These are phyloP conservation scores for Lipomyces chichibuensis DNA, from an alignment of 805 yeast species.

Conservation along the genomic window DNA sequence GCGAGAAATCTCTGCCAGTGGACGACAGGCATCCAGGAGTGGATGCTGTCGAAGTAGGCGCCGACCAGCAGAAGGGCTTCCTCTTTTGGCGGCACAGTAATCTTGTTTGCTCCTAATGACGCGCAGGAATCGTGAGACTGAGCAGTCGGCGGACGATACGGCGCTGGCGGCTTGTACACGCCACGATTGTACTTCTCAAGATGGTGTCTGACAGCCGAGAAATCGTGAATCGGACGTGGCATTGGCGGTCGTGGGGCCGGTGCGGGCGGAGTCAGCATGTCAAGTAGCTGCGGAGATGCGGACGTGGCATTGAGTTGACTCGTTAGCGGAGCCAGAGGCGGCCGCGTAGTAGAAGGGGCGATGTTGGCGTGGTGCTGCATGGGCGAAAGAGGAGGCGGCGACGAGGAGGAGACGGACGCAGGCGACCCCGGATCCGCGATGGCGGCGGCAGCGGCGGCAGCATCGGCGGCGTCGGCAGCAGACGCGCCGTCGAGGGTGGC, in stretches of 20 bases:
- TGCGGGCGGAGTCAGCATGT: constrained; percentile 3
- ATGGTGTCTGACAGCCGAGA: constrained; percentile 15
- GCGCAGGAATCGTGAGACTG: background rate
- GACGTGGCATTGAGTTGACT: background rate
- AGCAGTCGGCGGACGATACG: constrained; percentile 18
- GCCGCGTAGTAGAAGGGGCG: background rate
- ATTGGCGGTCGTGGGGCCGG: constrained; percentile 7
- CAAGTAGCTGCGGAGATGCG: background rate
- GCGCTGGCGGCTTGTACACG: constrained; percentile 32
- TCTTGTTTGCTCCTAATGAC: background rate
- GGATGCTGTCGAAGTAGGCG: constrained; percentile 35
- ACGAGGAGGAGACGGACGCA: background rate
- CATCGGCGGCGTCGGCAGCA: constrained; percentile 2
- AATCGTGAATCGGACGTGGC: constrained; percentile 13
- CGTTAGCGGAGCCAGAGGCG: background rate
- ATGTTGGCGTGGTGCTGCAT: background rate
- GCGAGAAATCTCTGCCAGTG: constrained; percentile 38
- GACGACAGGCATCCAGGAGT: constrained; percentile 39
- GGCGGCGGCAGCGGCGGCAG: constrained; percentile 9
- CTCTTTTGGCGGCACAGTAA: constrained; percentile 32
- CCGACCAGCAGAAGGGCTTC: constrained; percentile 32
- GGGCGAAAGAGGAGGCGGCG: constrained; percentile 12
- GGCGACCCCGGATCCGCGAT: constrained; percentile 4
- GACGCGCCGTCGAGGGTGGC: constrained; percentile 7
- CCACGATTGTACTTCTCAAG: constrained; percentile 22